phyloP scores from a whole-genome alignment of 139 green algal genomes.

The Astrephomene gubernaculifera region DNA sequence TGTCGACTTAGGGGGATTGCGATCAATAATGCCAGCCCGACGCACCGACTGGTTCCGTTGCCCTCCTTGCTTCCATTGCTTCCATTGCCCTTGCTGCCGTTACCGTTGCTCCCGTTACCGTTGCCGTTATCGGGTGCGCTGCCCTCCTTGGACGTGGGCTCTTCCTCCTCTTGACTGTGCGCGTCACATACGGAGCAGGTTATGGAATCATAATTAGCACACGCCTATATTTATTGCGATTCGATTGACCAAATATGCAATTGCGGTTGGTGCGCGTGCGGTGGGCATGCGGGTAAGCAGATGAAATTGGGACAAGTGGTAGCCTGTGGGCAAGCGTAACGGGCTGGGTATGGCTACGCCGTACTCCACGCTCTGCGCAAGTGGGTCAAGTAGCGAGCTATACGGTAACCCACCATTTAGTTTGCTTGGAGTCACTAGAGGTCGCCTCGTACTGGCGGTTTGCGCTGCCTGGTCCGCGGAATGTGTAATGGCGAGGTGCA shows the following conservation, averaged over 20 bases:
- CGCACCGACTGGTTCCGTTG: conserved; percentile 57
- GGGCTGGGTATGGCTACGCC: too few relatives aligned
- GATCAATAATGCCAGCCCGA: too few relatives aligned
- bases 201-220: not conserved
- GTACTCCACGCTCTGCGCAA: too few relatives aligned
- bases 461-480: conserved; percentile 8
- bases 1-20: too few relatives aligned
- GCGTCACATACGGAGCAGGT: not conserved
- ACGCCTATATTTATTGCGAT: too few relatives aligned
- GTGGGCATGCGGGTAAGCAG: too few relatives aligned
- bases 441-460: conserved; percentile 28
- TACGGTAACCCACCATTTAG: conserved; percentile 61
- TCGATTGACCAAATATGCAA: too few relatives aligned
- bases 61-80: conserved; percentile 57
- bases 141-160: conserved; percentile 74
- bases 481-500: conserved; percentile 2
- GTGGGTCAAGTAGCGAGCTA: too few relatives aligned
- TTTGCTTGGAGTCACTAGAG: conserved; percentile 52
- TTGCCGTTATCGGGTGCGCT: conserved; percentile 59
- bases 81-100: conserved; percentile 54
- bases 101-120: conserved; percentile 55
- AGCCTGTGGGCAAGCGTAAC: too few relatives aligned
- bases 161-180: conserved; percentile 63
- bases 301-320: too few relatives aligned
- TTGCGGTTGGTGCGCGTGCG: too few relatives aligned